Conservation (phyloP, 1,284 basidiomycete species). For the Irpex sp. region DNA sequence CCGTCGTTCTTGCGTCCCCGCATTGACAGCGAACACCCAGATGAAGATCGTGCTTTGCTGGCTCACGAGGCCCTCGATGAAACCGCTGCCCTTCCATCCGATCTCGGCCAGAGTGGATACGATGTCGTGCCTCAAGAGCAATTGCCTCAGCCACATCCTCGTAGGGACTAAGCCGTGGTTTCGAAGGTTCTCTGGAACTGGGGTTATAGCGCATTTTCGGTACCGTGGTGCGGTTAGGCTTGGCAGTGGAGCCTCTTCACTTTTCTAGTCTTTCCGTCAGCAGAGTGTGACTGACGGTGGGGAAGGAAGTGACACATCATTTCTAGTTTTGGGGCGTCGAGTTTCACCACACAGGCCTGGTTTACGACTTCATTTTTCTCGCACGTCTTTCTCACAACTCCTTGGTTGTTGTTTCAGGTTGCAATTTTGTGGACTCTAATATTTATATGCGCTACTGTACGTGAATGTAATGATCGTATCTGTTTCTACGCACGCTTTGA, state of each 20-base stretch:
- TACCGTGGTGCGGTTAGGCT: not conserved
- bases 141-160: not conserved
- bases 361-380: not conserved
- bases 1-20: slow-evolving; percentile 53
- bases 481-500: not conserved
- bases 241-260: not conserved
- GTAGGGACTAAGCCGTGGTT: not conserved
- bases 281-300: not conserved
- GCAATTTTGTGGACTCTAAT: not conserved
- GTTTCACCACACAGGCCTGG: not conserved
- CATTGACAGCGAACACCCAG: slow-evolving; percentile 31
- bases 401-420: not conserved
- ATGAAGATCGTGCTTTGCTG: slow-evolving; percentile 43
- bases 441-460: not conserved
- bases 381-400: not conserved
- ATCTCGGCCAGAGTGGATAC: slow-evolving; percentile 66
- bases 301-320: not conserved
- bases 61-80: slow-evolving; percentile 54
- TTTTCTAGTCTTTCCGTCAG: not conserved
- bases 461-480: not conserved
- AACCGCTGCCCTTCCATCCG: slow-evolving; percentile 70
- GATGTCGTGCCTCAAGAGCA: slow-evolving; percentile 57
- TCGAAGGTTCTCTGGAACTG: not conserved
- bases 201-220: not conserved
- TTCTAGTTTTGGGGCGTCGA: not conserved